phyloP scores from a whole-genome alignment of 805 yeast species.

The Wickerhamomyces kurtzmanii region DNA sequence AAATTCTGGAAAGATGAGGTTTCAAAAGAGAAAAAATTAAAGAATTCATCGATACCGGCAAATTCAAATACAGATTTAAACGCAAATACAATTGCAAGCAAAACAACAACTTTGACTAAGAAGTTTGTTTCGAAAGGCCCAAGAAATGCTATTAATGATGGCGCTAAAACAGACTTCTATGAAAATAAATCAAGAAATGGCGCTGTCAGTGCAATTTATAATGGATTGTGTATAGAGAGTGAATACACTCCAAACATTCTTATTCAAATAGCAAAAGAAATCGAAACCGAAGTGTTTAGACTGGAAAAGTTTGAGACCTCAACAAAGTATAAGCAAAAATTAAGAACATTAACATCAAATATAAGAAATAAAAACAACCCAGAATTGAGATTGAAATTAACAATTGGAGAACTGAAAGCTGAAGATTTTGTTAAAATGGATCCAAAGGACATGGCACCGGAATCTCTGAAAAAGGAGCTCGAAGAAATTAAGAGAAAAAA shows the following conservation, averaged over 20 bases:
- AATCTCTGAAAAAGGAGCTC: conserved; percentile 73
- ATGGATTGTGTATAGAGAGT: conserved; percentile 82
- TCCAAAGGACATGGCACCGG: conserved; percentile 96
- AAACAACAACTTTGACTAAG: conserved; percentile 14
- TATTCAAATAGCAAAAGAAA: conserved; percentile 51
- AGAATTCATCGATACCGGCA: conserved; percentile 1
- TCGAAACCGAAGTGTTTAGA: conserved; percentile 64
- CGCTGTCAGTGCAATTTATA: conserved; percentile 75
- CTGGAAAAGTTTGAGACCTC: conserved; percentile 46
- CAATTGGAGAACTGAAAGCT: conserved; percentile 58
- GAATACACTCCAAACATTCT: conserved; percentile 50
- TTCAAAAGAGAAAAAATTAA: conserved; percentile 42
- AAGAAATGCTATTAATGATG: conserved; percentile 78
- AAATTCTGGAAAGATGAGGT: conserved; percentile 87
- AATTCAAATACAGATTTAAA: not conserved
- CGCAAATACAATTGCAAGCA: conserved; percentile 4
- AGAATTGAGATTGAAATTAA: conserved; percentile 60
- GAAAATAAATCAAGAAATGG: conserved; percentile 77
- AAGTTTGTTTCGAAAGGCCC: conserved; percentile 42
- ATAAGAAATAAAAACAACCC: conserved; percentile 87
- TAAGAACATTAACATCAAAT: conserved; percentile 81
- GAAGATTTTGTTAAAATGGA: conserved; percentile 65
- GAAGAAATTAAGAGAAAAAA: conserved; percentile 82
- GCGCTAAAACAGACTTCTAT: conserved; percentile 59
- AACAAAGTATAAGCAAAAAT: conserved; percentile 62